Conservation (phyloP, 257 asterid genomes). For the Solanum habrochaites region DNA sequence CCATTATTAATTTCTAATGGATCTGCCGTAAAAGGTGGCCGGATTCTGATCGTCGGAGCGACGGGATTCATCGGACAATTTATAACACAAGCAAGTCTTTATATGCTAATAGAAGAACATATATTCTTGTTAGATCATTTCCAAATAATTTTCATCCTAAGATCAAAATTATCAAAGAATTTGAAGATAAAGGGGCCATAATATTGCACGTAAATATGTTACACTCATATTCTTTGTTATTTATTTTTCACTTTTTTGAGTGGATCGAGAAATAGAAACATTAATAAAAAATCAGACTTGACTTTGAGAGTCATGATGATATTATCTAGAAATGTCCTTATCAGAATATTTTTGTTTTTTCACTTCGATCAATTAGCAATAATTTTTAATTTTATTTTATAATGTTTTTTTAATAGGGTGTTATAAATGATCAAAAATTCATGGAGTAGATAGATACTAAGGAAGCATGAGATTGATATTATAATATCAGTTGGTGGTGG, state of each 20-base stretch:
- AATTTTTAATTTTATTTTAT: no score
- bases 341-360: background rate
- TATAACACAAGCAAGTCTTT: conserved; percentile 18
- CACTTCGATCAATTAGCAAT: background rate
- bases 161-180: background rate
- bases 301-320: background rate
- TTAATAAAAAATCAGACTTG: background rate
- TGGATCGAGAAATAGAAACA: background rate
- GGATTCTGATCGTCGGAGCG: conserved; percentile 20
- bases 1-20: background rate
- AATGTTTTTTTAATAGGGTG: conserved; percentile 5
- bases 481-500: conserved; percentile 28
- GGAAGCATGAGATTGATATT: conserved; percentile 13
- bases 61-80: conserved; percentile 22
- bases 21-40: background rate
- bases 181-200: conserved; percentile 21
- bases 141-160: background rate
- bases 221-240: background rate
- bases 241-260: background rate
- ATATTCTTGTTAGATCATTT: conserved; percentile 5
- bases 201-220: conserved; percentile 5
- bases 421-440: conserved; percentile 7
- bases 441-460: conserved; percentile 13
- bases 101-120: conserved; percentile 10
- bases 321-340: background rate